Conservation (phyloP, 208 protist species). For the Tritrichomonas musculus region DNA sequence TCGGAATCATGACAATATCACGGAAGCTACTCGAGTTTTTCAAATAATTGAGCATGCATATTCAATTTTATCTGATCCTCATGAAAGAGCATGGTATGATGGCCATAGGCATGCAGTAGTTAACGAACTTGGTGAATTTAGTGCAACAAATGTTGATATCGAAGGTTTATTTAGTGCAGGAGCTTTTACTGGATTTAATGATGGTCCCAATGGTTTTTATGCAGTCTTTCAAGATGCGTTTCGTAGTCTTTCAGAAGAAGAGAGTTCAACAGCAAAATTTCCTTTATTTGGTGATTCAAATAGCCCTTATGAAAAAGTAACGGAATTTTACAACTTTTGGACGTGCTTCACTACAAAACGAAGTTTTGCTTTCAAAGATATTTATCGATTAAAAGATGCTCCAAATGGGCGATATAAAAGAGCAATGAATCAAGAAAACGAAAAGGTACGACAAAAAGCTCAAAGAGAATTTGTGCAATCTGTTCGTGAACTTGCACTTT, state of each 20-base stretch:
- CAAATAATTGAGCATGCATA: slow-evolving; percentile 11
- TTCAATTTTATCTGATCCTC: background rate
- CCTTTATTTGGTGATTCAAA: background rate
- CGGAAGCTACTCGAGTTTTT: background rate
- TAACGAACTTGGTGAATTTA: background rate
- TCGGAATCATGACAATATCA: background rate
- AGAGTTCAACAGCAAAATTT: background rate
- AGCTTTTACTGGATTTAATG: background rate
- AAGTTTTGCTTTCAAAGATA: background rate
- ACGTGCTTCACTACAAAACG: background rate
- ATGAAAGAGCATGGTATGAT: background rate
- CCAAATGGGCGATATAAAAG: background rate
- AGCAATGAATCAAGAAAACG: background rate
- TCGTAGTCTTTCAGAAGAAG: background rate
- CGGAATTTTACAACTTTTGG: background rate
- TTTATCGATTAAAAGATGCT: background rate
- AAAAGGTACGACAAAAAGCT: background rate
- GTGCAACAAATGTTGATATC: background rate
- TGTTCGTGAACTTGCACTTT: background rate
- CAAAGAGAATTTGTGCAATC: background rate
- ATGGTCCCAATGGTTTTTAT: background rate
- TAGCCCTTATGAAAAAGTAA: background rate
- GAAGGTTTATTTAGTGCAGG: background rate
- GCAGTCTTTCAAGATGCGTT: background rate
- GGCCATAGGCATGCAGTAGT: background rate